These are phyloP conservation scores for Candida sanyiensis DNA, from an alignment of 805 yeast species.

Conservation along the genomic window DNA sequence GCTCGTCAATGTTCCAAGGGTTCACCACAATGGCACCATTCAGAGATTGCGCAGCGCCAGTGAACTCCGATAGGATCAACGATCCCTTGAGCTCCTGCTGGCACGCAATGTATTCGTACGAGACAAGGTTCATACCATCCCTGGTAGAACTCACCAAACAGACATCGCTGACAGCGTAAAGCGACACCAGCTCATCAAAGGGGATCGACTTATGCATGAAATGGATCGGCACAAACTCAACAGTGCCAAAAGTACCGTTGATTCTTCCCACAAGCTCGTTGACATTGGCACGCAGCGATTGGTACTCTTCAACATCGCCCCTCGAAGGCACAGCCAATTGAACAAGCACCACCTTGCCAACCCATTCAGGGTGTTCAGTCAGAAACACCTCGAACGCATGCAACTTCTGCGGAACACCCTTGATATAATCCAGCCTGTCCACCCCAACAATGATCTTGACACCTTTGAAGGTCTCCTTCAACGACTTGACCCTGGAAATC, in stretches of 20 bases:
- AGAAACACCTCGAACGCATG: slow-evolving; percentile 94
- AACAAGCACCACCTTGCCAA: slow-evolving; percentile 90
- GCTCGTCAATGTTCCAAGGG: slow-evolving; percentile 97
- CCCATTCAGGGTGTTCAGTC: slow-evolving; percentile 95
- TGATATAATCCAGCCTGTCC: slow-evolving; percentile 92
- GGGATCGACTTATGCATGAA: slow-evolving; percentile 90
- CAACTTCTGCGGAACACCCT: slow-evolving; percentile 95
- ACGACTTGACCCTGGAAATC: slow-evolving; percentile 53
- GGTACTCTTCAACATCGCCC: slow-evolving; percentile 98
- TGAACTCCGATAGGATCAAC: slow-evolving; percentile 85
- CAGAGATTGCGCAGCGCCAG: slow-evolving; percentile 98
- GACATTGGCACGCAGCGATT: slow-evolving; percentile 85
- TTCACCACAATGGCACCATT: slow-evolving; percentile 92
- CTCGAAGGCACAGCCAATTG: slow-evolving; percentile 98
- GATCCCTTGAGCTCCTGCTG: slow-evolving; percentile 84
- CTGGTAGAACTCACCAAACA: slow-evolving; percentile 92
- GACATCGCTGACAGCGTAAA: slow-evolving; percentile 81
- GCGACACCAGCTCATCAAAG: slow-evolving; percentile 84
- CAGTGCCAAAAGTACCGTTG: slow-evolving; percentile 93
- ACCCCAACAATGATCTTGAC: slow-evolving; percentile 92
- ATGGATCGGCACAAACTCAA: slow-evolving; percentile 96
- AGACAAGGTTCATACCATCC: slow-evolving; percentile 97
- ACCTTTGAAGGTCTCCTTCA: slow-evolving; percentile 64
- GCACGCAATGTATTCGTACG: slow-evolving; percentile 95
- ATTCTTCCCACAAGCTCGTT: slow-evolving; percentile 95